These are phyloP conservation scores for Jacaranda mimosifolia DNA, from an alignment of 257 asterid genomes.

Conservation along the genomic window DNA sequence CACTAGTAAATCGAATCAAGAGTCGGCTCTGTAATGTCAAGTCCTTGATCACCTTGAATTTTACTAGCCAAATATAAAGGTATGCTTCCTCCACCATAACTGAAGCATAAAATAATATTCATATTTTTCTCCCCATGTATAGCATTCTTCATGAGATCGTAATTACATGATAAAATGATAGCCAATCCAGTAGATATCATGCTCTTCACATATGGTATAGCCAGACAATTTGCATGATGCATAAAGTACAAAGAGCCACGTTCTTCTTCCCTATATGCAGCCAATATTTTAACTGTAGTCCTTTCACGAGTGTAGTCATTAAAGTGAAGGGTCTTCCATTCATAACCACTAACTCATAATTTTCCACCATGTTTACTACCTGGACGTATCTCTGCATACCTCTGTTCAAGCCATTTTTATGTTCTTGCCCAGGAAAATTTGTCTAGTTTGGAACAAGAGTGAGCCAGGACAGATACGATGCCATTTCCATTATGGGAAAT, in stretches of 20 bases:
- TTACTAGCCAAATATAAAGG: slow-evolving; percentile 82
- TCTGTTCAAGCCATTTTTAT: too few relatives aligned
- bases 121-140: slow-evolving; percentile 60
- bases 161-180: slow-evolving; percentile 59
- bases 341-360: slow-evolving; percentile 71
- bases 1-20: too few relatives aligned
- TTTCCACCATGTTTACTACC: slow-evolving; percentile 36
- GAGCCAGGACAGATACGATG: not conserved
- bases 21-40: too few relatives aligned
- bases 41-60: slow-evolving; percentile 56
- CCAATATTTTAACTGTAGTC: too few relatives aligned
- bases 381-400: slow-evolving; percentile 47
- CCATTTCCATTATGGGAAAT: slow-evolving; percentile 79
- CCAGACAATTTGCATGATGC: slow-evolving; percentile 87
- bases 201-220: slow-evolving; percentile 93
- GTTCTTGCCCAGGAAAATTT: too few relatives aligned
- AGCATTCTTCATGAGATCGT: slow-evolving; percentile 62
- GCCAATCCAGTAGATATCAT: slow-evolving; percentile 83
- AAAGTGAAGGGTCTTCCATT: slow-evolving; percentile 55
- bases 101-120: slow-evolving; percentile 78
- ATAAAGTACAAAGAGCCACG: slow-evolving; percentile 61
- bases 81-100: slow-evolving; percentile 97
- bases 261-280: slow-evolving; percentile 39
- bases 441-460: too few relatives aligned
- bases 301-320: too few relatives aligned